Conservation (phyloP, 352 stramenopile genomes). For the Globisporangium alternatum region DNA sequence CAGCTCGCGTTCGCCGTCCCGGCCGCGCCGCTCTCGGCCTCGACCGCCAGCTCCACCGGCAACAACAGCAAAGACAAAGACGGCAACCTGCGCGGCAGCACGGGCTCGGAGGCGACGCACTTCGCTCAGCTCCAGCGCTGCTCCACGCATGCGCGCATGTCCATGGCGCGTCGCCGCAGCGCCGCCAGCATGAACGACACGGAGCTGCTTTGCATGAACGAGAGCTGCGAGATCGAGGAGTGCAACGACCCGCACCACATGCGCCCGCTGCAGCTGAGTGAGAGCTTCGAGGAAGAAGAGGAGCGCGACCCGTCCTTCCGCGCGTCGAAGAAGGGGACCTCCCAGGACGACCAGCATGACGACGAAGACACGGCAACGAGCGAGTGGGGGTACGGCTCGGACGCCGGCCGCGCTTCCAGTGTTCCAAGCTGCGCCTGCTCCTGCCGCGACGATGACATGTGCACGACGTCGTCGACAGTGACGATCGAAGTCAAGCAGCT, state of each 20-base stretch:
- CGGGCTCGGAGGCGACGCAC: constrained; percentile 8
- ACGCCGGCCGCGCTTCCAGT: constrained; percentile 34
- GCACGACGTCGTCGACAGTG: constrained; percentile 38
- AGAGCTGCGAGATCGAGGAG: constrained; percentile 15
- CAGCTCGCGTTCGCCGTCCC: constrained; percentile 57
- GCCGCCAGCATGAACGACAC: constrained; percentile 30
- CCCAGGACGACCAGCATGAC: constrained; percentile 28
- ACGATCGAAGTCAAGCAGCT: constrained; percentile 69
- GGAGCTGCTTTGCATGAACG: constrained; percentile 13
- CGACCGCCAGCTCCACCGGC: constrained; percentile 3
- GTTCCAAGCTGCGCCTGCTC: constrained; percentile 49
- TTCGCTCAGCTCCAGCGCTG: constrained; percentile 29
- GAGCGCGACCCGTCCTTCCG: constrained; percentile 13
- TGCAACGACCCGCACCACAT: constrained; percentile 21
- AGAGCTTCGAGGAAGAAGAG: constrained; percentile 19
- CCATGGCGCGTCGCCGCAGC: constrained; percentile 30
- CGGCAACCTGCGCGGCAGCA: constrained; percentile 14
- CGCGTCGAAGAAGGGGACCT: constrained; percentile 31
- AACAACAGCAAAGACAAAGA: constrained; percentile 2
- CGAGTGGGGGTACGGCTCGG: constrained; percentile 33
- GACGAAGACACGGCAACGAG: constrained; percentile 35
- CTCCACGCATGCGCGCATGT: constrained; percentile 35
- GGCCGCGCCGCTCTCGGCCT: constrained; percentile 24
- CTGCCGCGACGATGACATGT: constrained; percentile 33
- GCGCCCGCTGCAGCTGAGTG: constrained; percentile 11